Base-by-base conservation (phyloP, 202 grass and related monocot genomes). In the Zoysia matrella region DNA sequence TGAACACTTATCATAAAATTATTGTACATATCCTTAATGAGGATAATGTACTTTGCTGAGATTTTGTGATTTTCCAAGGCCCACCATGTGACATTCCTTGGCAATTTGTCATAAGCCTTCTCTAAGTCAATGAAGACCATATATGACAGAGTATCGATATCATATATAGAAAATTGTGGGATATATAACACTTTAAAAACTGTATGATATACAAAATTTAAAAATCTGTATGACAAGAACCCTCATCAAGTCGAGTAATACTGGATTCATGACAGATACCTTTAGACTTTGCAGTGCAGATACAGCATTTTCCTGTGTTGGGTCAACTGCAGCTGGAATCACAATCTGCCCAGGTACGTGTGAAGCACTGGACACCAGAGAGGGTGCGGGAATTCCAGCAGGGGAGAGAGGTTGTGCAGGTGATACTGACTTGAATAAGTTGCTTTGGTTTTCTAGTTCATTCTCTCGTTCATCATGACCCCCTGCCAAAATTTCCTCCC, bases 381-480 rank as follows among this genome's bases (percentile, higher is more conserved):
- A 88, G n/a, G 95, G 92, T 11, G 96, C 92, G 67, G 92, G 96
- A 78, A 98, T 89, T 60, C 96, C 91, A 81, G 81, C 77, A 88
- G 66, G 63, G 66, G 88, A 88, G 69, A 95, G 86, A 63, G 72
- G 83, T 77, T 77, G 75, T 42, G 52, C 80, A 41, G 74, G 71
- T 39, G 13, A 16, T 74, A 77, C 13, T 54, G 73, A 76, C 15
- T 84, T 73, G 69, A 82, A 69, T 12, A 48, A 64, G 44, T 77
- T 69, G 7, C 42, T 84, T 78, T 83, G 72, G 51, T 60, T 80
- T 69, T 75, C 77, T 13, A 71, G 48, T 67, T 78, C 73, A 54
- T 12, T 60, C 16, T 70, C 51, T 42, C 58, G 78, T 76, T 81
- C 30, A 56, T 65, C 30, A 36, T 36, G 30, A 36, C 1, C 30